Evolutionary conservation across 768 basidiomycete genomes (phyloP).

Genomic region (Tricholoma flavovirens): DNA sequence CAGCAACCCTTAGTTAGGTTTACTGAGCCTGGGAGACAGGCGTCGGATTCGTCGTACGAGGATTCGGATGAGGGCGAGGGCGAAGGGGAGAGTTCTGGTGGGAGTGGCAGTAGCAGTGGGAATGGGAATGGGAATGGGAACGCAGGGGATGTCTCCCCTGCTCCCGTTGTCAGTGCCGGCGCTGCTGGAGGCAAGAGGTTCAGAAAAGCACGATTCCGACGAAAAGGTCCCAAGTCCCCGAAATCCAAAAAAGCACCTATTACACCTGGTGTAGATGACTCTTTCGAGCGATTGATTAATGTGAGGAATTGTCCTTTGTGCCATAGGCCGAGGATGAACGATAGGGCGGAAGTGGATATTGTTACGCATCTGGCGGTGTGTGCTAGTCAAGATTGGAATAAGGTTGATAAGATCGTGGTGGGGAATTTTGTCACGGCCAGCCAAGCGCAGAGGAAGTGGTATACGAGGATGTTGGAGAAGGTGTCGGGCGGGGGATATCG

Average conservation of each 20-base stretch:
- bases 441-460: conserved; percentile 97
- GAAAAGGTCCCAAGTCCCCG: conserved; percentile 13
- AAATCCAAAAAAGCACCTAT: conserved; percentile 12
- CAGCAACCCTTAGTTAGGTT: conserved; percentile 35
- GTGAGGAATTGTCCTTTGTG: conserved; percentile 93
- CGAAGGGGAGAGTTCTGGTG: too few relatives aligned
- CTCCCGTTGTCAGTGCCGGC: conserved; percentile 10
- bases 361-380: conserved; percentile 97
- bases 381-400: conserved; percentile 88
- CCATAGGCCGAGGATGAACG: conserved; percentile 78
- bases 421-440: conserved; percentile 91
- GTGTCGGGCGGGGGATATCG: conserved; percentile 83
- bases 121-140: not conserved
- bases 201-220: conserved; percentile 13
- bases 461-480: conserved; percentile 84
- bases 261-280: conserved; percentile 20
- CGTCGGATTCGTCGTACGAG: conserved; percentile 3
- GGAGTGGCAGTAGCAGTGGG: conserved; percentile 8
- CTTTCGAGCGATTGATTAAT: conserved; percentile 86
- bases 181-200: conserved; percentile 4
- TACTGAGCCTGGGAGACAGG: conserved; percentile 5
- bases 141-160: not conserved
- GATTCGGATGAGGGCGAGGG: conserved; percentile 7
- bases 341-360: conserved; percentile 90
- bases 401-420: conserved; percentile 85